Evolutionary conservation across 345 rosid species (phyloP).

Genomic region (Eucalyptus erythrocorys): DNA sequence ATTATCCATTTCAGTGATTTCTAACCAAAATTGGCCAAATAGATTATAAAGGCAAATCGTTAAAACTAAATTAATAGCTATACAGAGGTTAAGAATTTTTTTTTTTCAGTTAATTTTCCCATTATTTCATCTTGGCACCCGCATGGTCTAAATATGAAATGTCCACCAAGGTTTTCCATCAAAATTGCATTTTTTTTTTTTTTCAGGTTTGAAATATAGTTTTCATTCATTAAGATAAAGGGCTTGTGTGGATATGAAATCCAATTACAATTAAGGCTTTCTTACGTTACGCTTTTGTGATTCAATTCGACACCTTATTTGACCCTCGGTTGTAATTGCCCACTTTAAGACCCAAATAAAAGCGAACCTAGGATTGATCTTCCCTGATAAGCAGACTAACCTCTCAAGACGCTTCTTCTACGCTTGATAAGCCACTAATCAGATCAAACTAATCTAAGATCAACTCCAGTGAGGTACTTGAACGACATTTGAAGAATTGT

Average conservation of each 20-base stretch:
- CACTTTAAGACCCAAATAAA: neutral
- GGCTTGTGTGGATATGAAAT: neutral
- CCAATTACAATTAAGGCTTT: neutral
- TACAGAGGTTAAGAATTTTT: neutral
- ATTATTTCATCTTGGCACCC: neutral
- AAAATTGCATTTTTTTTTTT: neutral
- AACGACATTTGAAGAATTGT: neutral
- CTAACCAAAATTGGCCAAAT: accelerated
- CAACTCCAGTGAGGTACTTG: neutral
- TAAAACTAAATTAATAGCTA: neutral
- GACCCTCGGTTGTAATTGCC: neutral
- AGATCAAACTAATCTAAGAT: neutral
- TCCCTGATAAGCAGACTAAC: neutral
- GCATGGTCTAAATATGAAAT: neutral
- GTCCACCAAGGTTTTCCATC: neutral
- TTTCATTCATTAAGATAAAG: neutral
- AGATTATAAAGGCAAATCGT: neutral
- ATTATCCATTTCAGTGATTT: accelerated
- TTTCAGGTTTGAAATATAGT: neutral
- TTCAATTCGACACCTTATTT: accelerated
- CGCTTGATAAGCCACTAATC: neutral
- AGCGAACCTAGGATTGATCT: neutral
- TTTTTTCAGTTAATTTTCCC: neutral
- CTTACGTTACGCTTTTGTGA: neutral
- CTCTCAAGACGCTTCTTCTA: neutral